Base-by-base conservation (phyloP, 2,329 filamentous ascomycete genomes). In the Ascocoryne sarcoides region DNA sequence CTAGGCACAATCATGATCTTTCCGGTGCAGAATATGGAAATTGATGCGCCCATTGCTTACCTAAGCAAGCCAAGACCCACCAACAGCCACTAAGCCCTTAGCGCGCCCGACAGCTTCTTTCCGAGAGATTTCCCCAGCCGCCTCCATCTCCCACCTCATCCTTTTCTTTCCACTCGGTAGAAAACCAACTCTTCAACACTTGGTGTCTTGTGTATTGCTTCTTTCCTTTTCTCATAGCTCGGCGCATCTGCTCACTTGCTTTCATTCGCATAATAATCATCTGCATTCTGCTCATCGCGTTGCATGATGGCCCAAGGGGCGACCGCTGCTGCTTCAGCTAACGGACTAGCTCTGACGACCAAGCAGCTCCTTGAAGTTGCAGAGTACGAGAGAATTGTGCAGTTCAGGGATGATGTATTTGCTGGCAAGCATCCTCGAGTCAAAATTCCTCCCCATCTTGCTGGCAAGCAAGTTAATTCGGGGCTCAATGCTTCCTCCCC, bases 301-400 rank as follows among this genome's bases (percentile, higher is more conserved):
- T 41, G 32, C 43, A 48, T 37, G 17, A 61, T 60, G 58, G 57
- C 58, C 45, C 58, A 59, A 54, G 55, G 55, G 39, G 62, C 62
- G 36, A 63, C 66, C 17, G 58, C 55, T 40, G 55, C 55, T 26
- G 54, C 46, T 44, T 45, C 45, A 15, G 33, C 47, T 16, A 55
- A 56, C 51, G 55, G 51, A 43, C 42, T 45, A 19, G n/a, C 17
- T 17, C 49, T 64, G 52, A 60, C 66, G 40, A 59, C 69, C 46
- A 67, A 70, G 45, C 70, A 76, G 50, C 59, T 69, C 43, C 66
- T 71, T 55, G 76, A 82, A 57, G 64, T 82, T 36, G 63, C 69
- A 54, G 77, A 89, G 63, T 92, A 87, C 67, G 75, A 82, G 58
- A 86, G 82, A 65, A 84, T 96, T 56, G 62, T 94, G 57, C 76